These are phyloP conservation scores for Fusarium succisae DNA, from an alignment of 2,329 filamentous ascomycete genomes.

Conservation along the genomic window DNA sequence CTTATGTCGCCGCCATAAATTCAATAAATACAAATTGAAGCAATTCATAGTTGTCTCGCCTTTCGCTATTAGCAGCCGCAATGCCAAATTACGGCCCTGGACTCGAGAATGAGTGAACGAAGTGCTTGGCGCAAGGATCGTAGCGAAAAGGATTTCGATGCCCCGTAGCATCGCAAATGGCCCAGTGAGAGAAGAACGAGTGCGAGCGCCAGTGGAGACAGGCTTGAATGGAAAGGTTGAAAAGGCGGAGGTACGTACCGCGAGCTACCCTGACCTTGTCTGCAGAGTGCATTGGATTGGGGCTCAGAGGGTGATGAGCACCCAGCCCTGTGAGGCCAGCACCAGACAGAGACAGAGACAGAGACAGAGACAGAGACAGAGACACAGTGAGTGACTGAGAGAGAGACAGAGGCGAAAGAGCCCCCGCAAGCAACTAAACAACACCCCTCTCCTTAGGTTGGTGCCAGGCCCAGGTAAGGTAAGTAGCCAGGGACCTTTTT, in stretches of 20 bases:
- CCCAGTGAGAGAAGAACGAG: conserved; percentile 8
- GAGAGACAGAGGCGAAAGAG: conserved; percentile 8
- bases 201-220: conserved; percentile 16
- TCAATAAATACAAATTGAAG: background rate
- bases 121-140: background rate
- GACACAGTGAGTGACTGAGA: background rate
- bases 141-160: conserved; percentile 16
- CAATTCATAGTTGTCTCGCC: background rate
- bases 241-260: conserved; percentile 38
- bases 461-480: background rate
- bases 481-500: conserved; percentile 27
- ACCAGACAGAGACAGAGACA: background rate
- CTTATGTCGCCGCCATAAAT: background rate
- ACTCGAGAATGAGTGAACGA: background rate
- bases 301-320: conserved; percentile 33
- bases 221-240: conserved; percentile 10
- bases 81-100: background rate
- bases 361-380: background rate
- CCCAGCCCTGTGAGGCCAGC: conserved; percentile 42
- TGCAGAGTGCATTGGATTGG: conserved; percentile 16
- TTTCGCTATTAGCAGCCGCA: background rate
- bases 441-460: conserved; percentile 10
- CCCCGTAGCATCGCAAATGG: conserved; percentile 2
- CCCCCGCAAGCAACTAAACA: conserved; percentile 1
- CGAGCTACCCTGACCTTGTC: background rate